phyloP scores from a whole-genome alignment of 176 grass and related monocot species.

The Oryza punctata region DNA sequence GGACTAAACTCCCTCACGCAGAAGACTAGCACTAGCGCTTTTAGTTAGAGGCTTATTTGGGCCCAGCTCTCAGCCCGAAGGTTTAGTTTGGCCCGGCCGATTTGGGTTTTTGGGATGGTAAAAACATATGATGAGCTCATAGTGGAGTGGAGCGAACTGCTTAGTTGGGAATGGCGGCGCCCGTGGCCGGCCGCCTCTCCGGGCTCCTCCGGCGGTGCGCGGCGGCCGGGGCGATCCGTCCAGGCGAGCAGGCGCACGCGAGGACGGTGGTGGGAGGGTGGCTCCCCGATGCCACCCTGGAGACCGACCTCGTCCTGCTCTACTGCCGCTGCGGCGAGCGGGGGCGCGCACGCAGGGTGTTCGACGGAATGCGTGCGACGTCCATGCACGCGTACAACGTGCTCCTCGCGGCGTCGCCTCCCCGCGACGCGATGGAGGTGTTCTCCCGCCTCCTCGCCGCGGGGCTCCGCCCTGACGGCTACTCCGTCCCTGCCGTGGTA shows the following conservation, averaged over 20 bases:
- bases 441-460: conserved; percentile 27
- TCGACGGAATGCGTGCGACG: conserved; percentile 40
- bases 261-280: conserved; percentile 12
- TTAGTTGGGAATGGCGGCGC: conserved; percentile 7
- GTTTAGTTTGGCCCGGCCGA: background rate
- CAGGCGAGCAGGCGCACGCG: conserved; percentile 38
- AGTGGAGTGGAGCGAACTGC: background rate
- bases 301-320: conserved; percentile 49
- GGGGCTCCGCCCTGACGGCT: conserved; percentile 46
- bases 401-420: conserved; percentile 45
- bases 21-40: no score
- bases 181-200: conserved; percentile 31
- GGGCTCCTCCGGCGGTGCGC: conserved; percentile 35
- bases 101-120: background rate
- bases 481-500: conserved; percentile 49
- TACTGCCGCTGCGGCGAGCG: conserved; percentile 35
- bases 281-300: conserved; percentile 47
- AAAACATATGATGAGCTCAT: background rate
- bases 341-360: conserved; percentile 30
- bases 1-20: conserved; percentile 13
- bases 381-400: conserved; percentile 60
- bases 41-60: background rate
- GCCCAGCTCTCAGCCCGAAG: background rate
- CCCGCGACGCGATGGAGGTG: conserved; percentile 25
- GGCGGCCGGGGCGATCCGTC: background rate